A percentile compares a stretch with the other conserved stretches of the same genome.
Evolutionary conservation across 1,284 basidiomycete genomes (phyloP).

Genomic region (Boletus sp.): DNA sequence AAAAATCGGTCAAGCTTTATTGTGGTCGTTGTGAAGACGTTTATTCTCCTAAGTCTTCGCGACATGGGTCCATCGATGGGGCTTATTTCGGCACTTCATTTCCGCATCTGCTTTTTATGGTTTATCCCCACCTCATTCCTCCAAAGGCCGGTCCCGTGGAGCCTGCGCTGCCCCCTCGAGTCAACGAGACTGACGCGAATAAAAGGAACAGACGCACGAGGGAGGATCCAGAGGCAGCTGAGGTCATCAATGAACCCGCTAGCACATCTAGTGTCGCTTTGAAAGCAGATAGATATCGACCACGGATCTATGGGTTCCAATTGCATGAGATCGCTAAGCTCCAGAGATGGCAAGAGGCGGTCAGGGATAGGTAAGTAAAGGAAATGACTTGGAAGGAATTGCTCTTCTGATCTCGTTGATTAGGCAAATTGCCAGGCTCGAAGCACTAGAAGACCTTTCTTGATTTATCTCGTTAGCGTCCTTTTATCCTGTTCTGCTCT

Average conservation of each 20-base stretch:
- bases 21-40: constrained; percentile 96
- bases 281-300: constrained; percentile 86
- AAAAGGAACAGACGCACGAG: constrained; percentile 45
- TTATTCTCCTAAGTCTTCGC: constrained; percentile 90
- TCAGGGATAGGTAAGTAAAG: constrained; percentile 71
- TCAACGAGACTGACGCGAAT: constrained; percentile 35
- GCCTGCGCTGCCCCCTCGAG: constrained; percentile 29
- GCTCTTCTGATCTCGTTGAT: constrained; percentile 13
- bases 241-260: constrained; percentile 56
- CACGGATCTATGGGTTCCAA: constrained; percentile 93
- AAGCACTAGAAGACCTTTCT: constrained; percentile 32
- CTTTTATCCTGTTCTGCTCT: constrained; percentile 5
- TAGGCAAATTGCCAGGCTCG: constrained; percentile 31
- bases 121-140: constrained; percentile 88
- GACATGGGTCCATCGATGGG: constrained; percentile 93
- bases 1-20: constrained; percentile 95
- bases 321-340: constrained; percentile 89
- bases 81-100: constrained; percentile 97
- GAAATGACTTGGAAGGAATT: not conserved
- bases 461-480: constrained; percentile 12
- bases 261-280: constrained; percentile 77
- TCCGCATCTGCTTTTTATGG: constrained; percentile 92
- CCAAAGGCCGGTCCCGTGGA: constrained; percentile 71
- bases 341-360: constrained; percentile 89
- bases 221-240: constrained; percentile 49